These are phyloP conservation scores for Cystobasidiaceae sp. DNA, from an alignment of 1,284 basidiomycete genomes.

Conservation along the genomic window DNA sequence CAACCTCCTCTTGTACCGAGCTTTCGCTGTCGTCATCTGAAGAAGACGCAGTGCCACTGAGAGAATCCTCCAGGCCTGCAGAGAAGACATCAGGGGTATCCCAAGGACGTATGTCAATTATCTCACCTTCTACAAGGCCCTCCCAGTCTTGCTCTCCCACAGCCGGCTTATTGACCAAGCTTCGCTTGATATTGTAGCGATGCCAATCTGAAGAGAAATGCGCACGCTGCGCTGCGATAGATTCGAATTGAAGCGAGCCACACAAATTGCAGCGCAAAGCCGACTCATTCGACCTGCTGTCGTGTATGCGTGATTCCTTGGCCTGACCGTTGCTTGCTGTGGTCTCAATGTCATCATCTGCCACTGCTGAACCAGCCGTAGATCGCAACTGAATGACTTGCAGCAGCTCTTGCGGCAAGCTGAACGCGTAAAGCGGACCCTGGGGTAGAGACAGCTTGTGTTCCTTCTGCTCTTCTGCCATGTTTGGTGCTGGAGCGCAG, in stretches of 20 bases:
- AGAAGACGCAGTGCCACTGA: slow-evolving; percentile 30
- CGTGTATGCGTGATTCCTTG: background rate
- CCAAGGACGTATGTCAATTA: slow-evolving; percentile 54
- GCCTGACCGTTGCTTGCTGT: background rate
- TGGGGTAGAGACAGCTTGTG: background rate
- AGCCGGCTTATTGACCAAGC: slow-evolving; percentile 55
- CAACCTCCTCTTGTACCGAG: slow-evolving; percentile 49
- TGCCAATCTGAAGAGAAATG: slow-evolving; percentile 98
- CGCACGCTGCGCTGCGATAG: slow-evolving; percentile 72
- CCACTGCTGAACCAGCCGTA: slow-evolving; percentile 29
- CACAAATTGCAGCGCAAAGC: slow-evolving; percentile 66
- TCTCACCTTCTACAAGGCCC: slow-evolving; percentile 69
- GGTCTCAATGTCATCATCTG: background rate
- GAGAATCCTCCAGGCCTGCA: slow-evolving; percentile 26
- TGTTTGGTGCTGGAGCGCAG: background rate
- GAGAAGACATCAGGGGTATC: slow-evolving; percentile 54
- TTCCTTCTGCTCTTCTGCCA: background rate
- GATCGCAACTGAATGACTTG: slow-evolving; percentile 41
- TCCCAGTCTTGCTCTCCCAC: slow-evolving; percentile 68
- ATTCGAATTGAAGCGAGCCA: slow-evolving; percentile 57
- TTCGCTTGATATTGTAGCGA: slow-evolving; percentile 88
- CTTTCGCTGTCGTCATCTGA: slow-evolving; percentile 45
- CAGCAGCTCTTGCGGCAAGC: slow-evolving; percentile 44
- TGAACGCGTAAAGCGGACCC: slow-evolving; percentile 44
- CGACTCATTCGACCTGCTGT: slow-evolving; percentile 1